A percentile compares a stretch with the other conserved stretches of the same genome.
phyloP scores from a whole-genome alignment of 2,329 filamentous ascomycete species.

The Aspergillus ochraceus region DNA sequence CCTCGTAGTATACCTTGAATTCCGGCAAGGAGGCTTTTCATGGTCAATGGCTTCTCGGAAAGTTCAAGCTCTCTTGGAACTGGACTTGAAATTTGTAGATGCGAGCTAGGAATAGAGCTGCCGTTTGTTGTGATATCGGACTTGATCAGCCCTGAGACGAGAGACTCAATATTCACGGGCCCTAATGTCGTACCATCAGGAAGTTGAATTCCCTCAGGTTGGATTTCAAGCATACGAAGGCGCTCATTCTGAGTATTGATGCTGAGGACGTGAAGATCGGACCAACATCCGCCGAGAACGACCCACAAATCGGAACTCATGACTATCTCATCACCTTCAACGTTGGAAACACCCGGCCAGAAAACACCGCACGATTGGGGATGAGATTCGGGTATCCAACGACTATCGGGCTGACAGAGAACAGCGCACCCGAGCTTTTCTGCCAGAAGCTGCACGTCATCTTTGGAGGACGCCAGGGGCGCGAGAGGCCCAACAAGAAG shows the following conservation, averaged over 20 bases:
- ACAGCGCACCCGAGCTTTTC: constrained; percentile 10
- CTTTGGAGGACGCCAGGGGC: neutral
- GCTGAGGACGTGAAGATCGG: neutral
- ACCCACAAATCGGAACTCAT: neutral
- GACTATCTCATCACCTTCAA: neutral
- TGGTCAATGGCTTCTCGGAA: neutral
- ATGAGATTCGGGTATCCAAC: constrained; percentile 3
- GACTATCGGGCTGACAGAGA: constrained; percentile 10
- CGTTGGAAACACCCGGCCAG: neutral
- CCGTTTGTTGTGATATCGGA: neutral
- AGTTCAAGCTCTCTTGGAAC: neutral
- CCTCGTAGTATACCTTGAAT: constrained; percentile 4
- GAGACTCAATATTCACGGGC: neutral
- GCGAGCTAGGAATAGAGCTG: neutral
- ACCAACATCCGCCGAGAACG: neutral
- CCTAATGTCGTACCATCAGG: neutral
- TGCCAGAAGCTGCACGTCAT: constrained; percentile 2
- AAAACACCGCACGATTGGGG: neutral
- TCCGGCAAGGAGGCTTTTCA: neutral
- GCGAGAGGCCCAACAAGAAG: constrained; percentile 6
- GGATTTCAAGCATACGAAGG: constrained; percentile 2
- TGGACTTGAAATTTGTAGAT: neutral
- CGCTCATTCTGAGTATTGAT: neutral
- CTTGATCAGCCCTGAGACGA: neutral
- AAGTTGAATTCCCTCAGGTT: neutral